Percentiles rank a stretch among this genome's conserved stretches.
Evolutionary conservation across 805 yeast genomes (phyloP).

Genomic region (Lipomyces yamadae): DNA sequence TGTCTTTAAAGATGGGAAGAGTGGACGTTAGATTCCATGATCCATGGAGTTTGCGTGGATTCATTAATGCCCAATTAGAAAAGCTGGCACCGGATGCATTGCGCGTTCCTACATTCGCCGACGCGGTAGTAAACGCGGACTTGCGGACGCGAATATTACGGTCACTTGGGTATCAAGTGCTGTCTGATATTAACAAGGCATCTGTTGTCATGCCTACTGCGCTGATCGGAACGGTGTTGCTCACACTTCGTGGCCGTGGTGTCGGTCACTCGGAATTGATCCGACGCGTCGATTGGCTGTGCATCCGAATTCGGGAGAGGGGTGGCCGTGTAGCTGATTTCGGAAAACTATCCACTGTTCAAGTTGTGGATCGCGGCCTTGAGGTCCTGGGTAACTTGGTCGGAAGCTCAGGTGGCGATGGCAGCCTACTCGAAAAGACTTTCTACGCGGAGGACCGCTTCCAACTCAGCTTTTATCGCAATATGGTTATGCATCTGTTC

Average conservation of each 20-base stretch:
- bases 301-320: slow-evolving; percentile 44
- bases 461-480: slow-evolving; percentile 63
- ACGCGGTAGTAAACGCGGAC: slow-evolving; percentile 22
- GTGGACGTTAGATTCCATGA: slow-evolving; percentile 50
- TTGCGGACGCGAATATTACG: slow-evolving; percentile 47
- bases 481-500: slow-evolving; percentile 60
- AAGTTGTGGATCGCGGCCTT: slow-evolving; percentile 48
- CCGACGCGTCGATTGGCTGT: slow-evolving; percentile 47
- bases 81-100: slow-evolving; percentile 12
- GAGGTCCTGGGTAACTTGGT: slow-evolving; percentile 50
- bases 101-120: slow-evolving; percentile 17
- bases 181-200: slow-evolving; percentile 57
- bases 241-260: slow-evolving; percentile 50
- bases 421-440: slow-evolving; percentile 47
- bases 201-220: slow-evolving; percentile 60
- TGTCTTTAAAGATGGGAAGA: slow-evolving; percentile 48
- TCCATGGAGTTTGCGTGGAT: slow-evolving; percentile 50
- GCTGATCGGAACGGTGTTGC: slow-evolving; percentile 54
- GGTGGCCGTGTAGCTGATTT: slow-evolving; percentile 51
- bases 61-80: slow-evolving; percentile 43
- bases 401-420: slow-evolving; percentile 36
- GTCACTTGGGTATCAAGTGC: slow-evolving; percentile 58
- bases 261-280: slow-evolving; percentile 47
- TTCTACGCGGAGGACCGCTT: slow-evolving; percentile 55
- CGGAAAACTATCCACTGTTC: slow-evolving; percentile 41